Conservation (phyloP, 2,329 filamentous ascomycete genomes). For the Didymella arachidicola region DNA sequence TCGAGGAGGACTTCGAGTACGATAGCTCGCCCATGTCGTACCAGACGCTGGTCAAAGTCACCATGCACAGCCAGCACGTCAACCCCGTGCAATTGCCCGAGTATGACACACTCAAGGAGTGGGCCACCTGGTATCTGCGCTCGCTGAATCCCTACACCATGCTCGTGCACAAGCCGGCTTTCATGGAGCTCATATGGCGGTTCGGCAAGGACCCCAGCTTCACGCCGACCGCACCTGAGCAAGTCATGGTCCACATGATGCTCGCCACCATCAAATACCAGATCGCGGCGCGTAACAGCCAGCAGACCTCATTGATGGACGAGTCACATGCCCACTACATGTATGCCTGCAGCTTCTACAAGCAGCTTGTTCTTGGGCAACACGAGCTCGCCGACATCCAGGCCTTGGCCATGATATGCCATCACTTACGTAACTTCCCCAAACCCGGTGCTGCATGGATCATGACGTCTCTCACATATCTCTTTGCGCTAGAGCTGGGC, state of each 20-base stretch:
- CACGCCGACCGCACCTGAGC: constrained; percentile 68
- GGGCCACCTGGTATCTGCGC: constrained; percentile 77
- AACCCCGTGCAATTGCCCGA: constrained; percentile 66
- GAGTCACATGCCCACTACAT: constrained; percentile 81
- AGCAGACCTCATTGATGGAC: constrained; percentile 61
- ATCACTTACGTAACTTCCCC: constrained; percentile 78
- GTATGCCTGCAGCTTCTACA: constrained; percentile 73
- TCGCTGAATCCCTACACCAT: constrained; percentile 76
- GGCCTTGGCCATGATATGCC: constrained; percentile 74
- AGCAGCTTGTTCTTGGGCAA: constrained; percentile 67
- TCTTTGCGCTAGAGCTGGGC: constrained; percentile 76
- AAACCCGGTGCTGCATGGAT: constrained; percentile 79
- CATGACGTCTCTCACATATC: constrained; percentile 69
- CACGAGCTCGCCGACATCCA: constrained; percentile 73
- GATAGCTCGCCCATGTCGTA: constrained; percentile 68
- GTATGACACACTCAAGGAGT: constrained; percentile 70
- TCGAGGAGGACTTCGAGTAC: constrained; percentile 70
- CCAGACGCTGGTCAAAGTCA: constrained; percentile 71
- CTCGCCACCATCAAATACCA: constrained; percentile 81
- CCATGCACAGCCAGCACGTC: constrained; percentile 63
- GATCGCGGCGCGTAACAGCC: constrained; percentile 71
- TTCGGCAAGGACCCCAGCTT: constrained; percentile 75
- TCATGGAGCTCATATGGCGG: constrained; percentile 74
- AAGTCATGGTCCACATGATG: constrained; percentile 78
- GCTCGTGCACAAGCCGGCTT: constrained; percentile 77